These are phyloP conservation scores for Pestalotiopsis fici DNA, from an alignment of 2,329 filamentous ascomycete genomes.

Conservation along the genomic window DNA sequence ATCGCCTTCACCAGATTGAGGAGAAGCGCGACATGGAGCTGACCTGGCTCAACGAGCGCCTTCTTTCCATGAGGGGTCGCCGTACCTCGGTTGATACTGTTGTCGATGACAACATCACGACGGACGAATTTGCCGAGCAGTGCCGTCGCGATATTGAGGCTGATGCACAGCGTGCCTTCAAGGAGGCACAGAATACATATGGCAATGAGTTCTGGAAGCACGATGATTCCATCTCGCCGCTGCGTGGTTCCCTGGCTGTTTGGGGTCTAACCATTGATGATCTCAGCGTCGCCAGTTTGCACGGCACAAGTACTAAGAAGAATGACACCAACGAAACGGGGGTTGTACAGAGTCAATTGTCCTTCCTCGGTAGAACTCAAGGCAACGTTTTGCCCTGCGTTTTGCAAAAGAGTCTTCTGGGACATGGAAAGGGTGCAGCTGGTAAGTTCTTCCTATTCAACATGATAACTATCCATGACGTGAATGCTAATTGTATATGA, in stretches of 20 bases:
- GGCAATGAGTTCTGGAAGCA: slow-evolving; percentile 31
- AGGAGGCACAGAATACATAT: slow-evolving; percentile 20
- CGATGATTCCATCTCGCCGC: slow-evolving; percentile 28
- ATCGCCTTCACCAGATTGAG: slow-evolving; percentile 18
- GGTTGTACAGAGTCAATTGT: slow-evolving; percentile 35
- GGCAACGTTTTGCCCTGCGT: slow-evolving; percentile 34
- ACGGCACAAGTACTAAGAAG: slow-evolving; percentile 39
- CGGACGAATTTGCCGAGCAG: slow-evolving; percentile 1
- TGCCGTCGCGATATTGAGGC: slow-evolving; percentile 15
- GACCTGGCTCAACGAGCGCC: slow-evolving; percentile 7
- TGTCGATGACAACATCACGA: neutral
- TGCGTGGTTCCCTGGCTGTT: slow-evolving; percentile 34
- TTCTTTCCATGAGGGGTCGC: neutral
- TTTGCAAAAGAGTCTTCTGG: slow-evolving; percentile 37
- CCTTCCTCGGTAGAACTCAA: slow-evolving; percentile 30
- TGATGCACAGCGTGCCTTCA: slow-evolving; percentile 18
- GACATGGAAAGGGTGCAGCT: slow-evolving; percentile 38
- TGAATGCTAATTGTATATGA: neutral
- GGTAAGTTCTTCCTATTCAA: slow-evolving; percentile 20
- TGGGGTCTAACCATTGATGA: slow-evolving; percentile 40
- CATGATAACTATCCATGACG: no score
- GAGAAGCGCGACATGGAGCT: slow-evolving; percentile 17
- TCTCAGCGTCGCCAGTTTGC: slow-evolving; percentile 35
- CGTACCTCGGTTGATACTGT: neutral
- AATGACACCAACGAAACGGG: slow-evolving; percentile 40